phyloP scores from a whole-genome alignment of 1,139 yeast species.

The Saccharomyces uvarum region DNA sequence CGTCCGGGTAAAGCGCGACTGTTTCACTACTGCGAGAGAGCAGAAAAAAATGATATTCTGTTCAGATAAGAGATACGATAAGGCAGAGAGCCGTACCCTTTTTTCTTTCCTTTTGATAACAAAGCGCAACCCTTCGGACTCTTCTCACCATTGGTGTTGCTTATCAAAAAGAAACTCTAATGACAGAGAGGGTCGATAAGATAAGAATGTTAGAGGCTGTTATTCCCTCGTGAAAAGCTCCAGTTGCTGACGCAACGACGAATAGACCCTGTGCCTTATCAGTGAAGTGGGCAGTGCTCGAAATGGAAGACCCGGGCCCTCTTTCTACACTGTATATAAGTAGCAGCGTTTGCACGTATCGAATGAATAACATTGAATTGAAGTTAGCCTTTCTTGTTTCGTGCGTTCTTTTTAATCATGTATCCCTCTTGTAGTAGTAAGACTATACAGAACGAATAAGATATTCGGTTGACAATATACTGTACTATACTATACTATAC shows the following conservation, averaged over 20 bases:
- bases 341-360: background rate
- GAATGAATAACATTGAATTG: background rate
- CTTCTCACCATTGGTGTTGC: background rate
- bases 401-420: background rate
- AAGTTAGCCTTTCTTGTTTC: background rate
- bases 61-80: background rate
- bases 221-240: background rate
- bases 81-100: background rate
- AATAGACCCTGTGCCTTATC: constrained; percentile 1
- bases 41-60: background rate
- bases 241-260: background rate
- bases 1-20: no score
- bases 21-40: background rate
- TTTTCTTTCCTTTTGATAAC: background rate
- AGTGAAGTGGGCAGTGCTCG: background rate
- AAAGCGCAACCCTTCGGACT: background rate
- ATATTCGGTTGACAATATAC: background rate
- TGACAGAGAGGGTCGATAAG: background rate
- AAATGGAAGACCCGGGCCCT: background rate
- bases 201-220: background rate
- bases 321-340: background rate
- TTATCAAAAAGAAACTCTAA: background rate
- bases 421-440: background rate
- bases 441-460: background rate
- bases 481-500: background rate